Conservation (phyloP, 2,329 filamentous ascomycete genomes). For the Trichoderma koningiopsis region DNA sequence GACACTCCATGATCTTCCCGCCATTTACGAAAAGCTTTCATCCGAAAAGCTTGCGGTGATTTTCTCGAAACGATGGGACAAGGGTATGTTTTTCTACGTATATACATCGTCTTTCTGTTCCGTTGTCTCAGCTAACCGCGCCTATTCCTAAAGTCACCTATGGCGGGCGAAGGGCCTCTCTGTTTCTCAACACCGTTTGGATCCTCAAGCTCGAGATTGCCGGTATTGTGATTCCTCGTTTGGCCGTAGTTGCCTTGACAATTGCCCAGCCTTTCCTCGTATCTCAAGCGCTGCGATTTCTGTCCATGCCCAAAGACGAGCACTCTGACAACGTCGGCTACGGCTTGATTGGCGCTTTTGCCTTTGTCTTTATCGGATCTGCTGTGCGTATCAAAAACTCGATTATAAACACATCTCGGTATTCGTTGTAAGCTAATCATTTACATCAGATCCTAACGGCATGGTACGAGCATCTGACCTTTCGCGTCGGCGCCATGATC, state of each 20-base stretch:
- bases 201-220: conserved; percentile 39
- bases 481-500: conserved; percentile 36
- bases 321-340: conserved; percentile 36
- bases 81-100: conserved; percentile 24
- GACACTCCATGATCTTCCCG: conserved; percentile 35
- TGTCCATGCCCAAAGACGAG: conserved; percentile 33
- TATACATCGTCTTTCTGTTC: rapidly evolving
- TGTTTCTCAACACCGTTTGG: conserved; percentile 34
- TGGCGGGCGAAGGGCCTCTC: conserved; percentile 31
- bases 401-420: no score
- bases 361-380: conserved; percentile 37
- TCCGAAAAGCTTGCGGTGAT: conserved; percentile 34
- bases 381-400: conserved; percentile 32
- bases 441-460: conserved; percentile 34
- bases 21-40: conserved; percentile 36
- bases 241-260: conserved; percentile 35
- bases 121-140: background rate
- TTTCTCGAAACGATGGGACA: conserved; percentile 33
- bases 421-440: background rate
- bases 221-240: conserved; percentile 33
- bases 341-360: conserved; percentile 38
- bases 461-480: conserved; percentile 40
- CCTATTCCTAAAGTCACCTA: conserved; percentile 20
- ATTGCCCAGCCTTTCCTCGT: conserved; percentile 39
- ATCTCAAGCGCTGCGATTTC: conserved; percentile 35